These are phyloP conservation scores for Aspergillus pseudotamarii DNA, from an alignment of 2,329 filamentous ascomycete genomes.

Conservation along the genomic window DNA sequence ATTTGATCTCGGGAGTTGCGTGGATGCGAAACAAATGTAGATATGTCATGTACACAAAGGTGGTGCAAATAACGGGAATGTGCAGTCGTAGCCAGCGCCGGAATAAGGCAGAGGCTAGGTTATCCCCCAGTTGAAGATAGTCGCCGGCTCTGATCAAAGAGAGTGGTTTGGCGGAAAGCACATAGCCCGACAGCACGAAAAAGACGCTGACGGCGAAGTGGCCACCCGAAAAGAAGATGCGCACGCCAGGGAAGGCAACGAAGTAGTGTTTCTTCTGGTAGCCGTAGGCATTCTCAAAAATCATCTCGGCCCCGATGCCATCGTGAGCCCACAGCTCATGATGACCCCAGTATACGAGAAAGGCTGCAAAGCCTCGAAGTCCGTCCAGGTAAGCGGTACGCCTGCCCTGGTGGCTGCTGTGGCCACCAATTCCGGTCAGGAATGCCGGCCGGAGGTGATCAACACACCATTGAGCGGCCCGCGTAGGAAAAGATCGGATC, in stretches of 20 bases:
- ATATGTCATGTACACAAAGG: slow-evolving; percentile 56
- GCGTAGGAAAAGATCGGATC: background rate
- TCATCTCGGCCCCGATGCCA: slow-evolving; percentile 36
- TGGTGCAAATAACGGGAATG: slow-evolving; percentile 57
- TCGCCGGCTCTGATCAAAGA: slow-evolving; percentile 47
- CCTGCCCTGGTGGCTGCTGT: slow-evolving; percentile 26
- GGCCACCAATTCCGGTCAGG: background rate
- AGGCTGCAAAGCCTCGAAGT: slow-evolving; percentile 66
- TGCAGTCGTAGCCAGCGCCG: slow-evolving; percentile 55
- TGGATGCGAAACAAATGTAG: slow-evolving; percentile 58
- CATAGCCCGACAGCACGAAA: slow-evolving; percentile 58
- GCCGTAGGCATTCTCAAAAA: slow-evolving; percentile 59
- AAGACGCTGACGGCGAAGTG: slow-evolving; percentile 61
- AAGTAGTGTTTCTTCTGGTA: slow-evolving; percentile 48
- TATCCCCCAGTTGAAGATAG: slow-evolving; percentile 43
- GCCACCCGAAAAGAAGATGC: slow-evolving; percentile 63
- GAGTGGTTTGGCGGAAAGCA: slow-evolving; percentile 53
- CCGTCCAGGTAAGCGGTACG: slow-evolving; percentile 67
- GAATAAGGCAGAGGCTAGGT: slow-evolving; percentile 53
- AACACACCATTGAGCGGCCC: slow-evolving; percentile 1
- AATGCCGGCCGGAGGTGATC: slow-evolving; percentile 1
- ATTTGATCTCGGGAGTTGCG: slow-evolving; percentile 43
- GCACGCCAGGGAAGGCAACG: slow-evolving; percentile 58
- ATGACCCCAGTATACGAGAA: slow-evolving; percentile 67
- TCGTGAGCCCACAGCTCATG: slow-evolving; percentile 62